These are phyloP conservation scores for Leishmania tropica DNA, from an alignment of 208 protist genomes.

Conservation along the genomic window DNA sequence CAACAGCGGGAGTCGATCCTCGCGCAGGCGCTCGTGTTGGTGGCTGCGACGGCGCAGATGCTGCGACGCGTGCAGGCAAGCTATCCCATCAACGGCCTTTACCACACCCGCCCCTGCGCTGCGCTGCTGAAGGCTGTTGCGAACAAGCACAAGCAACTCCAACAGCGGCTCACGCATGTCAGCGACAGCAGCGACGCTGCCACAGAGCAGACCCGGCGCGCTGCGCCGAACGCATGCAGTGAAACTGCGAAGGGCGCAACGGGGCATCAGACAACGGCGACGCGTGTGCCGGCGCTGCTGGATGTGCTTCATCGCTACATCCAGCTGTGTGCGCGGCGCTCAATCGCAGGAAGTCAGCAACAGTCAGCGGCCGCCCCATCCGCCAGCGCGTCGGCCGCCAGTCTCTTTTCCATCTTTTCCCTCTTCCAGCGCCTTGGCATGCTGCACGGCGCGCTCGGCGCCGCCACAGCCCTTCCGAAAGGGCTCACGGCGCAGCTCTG, in stretches of 20 bases:
- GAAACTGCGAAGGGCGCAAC: neutral
- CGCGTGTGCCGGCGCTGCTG: constrained; percentile 1
- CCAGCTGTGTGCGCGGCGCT: neutral
- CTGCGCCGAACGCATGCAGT: neutral
- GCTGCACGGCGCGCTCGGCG: constrained; percentile 38
- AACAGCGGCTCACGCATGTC: constrained; percentile 1
- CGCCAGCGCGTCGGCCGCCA: neutral
- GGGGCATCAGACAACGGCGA: neutral
- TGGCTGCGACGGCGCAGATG: constrained; percentile 39
- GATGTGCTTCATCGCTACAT: constrained; percentile 22
- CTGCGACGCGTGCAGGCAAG: constrained; percentile 44
- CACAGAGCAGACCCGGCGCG: neutral
- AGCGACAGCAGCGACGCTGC: neutral
- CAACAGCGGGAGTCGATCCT: constrained; percentile 27
- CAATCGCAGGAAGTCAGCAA: neutral
- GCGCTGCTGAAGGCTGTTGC: constrained; percentile 51
- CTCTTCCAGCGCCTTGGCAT: constrained; percentile 74
- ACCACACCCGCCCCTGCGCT: constrained; percentile 47
- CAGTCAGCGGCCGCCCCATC: neutral
- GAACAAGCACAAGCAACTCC: constrained; percentile 47
- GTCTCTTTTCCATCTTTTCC: constrained; percentile 28
- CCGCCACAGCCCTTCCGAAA: neutral
- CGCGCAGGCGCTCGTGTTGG: constrained; percentile 38
- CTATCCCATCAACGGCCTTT: constrained; percentile 25
- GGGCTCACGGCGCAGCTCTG: constrained; percentile 1